Evolutionary conservation across 2,329 filamentous ascomycete genomes (phyloP).

Genomic region (Pseudogymnoascus sp.): DNA sequence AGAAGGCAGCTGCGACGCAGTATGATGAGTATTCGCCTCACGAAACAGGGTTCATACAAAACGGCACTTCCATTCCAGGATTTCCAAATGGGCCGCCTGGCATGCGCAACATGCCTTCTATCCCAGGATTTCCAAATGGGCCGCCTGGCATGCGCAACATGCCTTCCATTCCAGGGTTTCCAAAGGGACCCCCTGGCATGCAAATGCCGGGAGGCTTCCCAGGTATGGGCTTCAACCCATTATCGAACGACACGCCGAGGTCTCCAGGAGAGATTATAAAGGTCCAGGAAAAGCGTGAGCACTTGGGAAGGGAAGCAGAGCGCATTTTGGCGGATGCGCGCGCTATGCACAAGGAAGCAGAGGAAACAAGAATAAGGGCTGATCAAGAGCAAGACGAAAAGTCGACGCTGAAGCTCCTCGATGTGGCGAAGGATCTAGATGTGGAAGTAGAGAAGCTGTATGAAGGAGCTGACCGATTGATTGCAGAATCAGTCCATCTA

Average conservation of each 20-base stretch:
- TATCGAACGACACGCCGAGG: background rate
- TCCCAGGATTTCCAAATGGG: background rate
- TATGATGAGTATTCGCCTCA: background rate
- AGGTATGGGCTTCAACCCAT: background rate
- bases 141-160: background rate
- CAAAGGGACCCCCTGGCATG: background rate
- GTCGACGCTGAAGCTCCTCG: background rate
- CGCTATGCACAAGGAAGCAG: background rate
- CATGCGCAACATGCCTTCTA: background rate
- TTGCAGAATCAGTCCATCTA: background rate
- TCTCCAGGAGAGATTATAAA: background rate
- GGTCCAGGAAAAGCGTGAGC: background rate
- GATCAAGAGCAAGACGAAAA: background rate
- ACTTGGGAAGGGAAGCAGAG: background rate
- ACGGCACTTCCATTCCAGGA: background rate
- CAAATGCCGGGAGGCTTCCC: background rate
- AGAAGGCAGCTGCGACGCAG: conserved; percentile 26
- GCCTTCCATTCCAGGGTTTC: background rate
- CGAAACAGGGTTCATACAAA: background rate
- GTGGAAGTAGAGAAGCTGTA: conserved; percentile 1
- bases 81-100: background rate
- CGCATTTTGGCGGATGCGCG: background rate
- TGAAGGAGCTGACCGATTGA: background rate
- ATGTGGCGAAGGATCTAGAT: background rate
- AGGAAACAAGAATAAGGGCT: background rate